Evolutionary conservation across 441 rosid genomes (phyloP), one percentile per base, ranked within the genome.

Genomic region (Mallotus repandus): DNA sequence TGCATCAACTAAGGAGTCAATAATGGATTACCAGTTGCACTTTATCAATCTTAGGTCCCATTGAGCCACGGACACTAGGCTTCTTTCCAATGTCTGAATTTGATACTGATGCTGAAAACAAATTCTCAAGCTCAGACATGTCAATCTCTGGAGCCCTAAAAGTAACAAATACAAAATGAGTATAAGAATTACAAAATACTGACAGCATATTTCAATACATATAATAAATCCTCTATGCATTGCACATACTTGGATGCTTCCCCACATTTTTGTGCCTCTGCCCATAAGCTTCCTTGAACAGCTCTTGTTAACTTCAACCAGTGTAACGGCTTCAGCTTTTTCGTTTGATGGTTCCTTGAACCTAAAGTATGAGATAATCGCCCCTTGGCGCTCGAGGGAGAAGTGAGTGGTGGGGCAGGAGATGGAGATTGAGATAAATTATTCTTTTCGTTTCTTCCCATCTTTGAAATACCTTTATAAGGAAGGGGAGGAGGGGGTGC

Each of bases 291-390:
- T 79, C 99, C 99, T 74, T 86, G 91, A 32, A 90, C 91, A 49
- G 98, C 98, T 87, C 94, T 95, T 57, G 95, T 81, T 68, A 95
- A 75, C 86, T 95, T 95, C 86, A 95, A 83, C 99, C 99, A 95
- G 84, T 95, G 98, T 82, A 91, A 82, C 14, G 99, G 98, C 86
- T 95, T 95, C 77, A 95, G 78, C 84, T 93, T 95, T 79, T 90
- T 89, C 58, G 86, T 72, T 59, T 87, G 89, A 74, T 79, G 71
- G 74, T 73, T 82, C 85, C 78, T 92, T 54, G 82, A 77, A 82
- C 79, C 80, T 75, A 88, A 76, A 68, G 84, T 76, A 52, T 96
- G 99, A 45, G 92, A 85, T 77, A 91, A 76, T 58, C 92, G 80
- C 43, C 97, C 94, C 83, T 81, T 95, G 76, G 84, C 79, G 68